phyloP scores from a whole-genome alignment of 2,329 filamentous ascomycete species.

The Coniella lustricola region DNA sequence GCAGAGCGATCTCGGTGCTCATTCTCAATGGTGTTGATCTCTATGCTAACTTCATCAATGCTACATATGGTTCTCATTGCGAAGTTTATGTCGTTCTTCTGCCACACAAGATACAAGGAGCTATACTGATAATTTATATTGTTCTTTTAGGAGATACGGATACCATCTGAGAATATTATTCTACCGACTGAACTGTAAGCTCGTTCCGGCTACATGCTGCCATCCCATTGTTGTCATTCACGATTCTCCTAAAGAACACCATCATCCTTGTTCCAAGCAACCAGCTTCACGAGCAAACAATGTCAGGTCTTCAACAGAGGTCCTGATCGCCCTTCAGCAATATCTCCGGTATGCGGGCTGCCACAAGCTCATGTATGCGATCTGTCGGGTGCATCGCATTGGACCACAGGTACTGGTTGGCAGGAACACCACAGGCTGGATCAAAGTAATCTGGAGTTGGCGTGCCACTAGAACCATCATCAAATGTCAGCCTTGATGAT shows the following conservation, averaged over 20 bases:
- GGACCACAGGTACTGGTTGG: constrained; percentile 60
- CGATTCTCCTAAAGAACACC: too few species aligned
- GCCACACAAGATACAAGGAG: neutral
- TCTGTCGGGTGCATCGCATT: constrained; percentile 59
- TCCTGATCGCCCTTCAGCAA: constrained; percentile 31
- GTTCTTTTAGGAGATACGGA: neutral
- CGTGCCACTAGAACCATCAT: constrained; percentile 34
- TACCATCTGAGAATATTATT: too few species aligned
- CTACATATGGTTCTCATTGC: too few species aligned
- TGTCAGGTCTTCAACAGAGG: constrained; percentile 22
- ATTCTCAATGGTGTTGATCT: too few species aligned
- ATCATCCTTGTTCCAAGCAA: neutral
- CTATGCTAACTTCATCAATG: too few species aligned
- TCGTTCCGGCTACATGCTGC: too few species aligned
- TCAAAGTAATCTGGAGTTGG: constrained; percentile 32
- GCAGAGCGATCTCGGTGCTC: too few species aligned
- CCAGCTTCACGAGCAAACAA: neutral
- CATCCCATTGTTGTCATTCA: too few species aligned
- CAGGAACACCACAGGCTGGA: constrained; percentile 42
- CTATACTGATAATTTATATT: too few species aligned
- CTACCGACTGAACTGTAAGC: too few species aligned
- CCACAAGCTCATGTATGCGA: constrained; percentile 53
- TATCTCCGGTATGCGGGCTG: constrained; percentile 37
- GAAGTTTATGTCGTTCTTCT: neutral
- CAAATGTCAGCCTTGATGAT: constrained; percentile 5